Base-by-base conservation (phyloP, 192 early-diverging fungal genomes). In the Phlyctochytrium bullatum region DNA sequence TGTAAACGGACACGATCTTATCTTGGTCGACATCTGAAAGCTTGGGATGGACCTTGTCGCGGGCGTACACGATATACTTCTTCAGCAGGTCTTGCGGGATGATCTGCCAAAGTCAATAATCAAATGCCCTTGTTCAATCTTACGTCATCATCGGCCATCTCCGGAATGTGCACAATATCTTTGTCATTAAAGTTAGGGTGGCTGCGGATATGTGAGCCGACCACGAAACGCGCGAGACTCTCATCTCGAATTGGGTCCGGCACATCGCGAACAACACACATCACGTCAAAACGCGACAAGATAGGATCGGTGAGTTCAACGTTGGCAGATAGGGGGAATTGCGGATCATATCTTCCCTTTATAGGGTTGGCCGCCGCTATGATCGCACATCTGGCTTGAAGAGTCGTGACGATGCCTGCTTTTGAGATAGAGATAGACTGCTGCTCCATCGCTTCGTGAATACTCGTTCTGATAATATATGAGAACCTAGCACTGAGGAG, bases 261-360 rank as follows among this genome's bases (percentile, higher is more conserved):
- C 53, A 84, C 84, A 78, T 99, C 97, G 66, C 92, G 88, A 29
- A 99, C 95, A 6, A 99, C 97, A 72, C 94, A 96, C 0, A 99
- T 84, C 1, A 96, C 86, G 79, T 98, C 97, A 65, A 98, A 98
- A 73, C 97, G 95, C 27, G 97, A 99, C 68, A 99, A 71, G 69
- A 99, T 99, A 20, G 97, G 97, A 70, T 99, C 97, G 0, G 97
- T 99, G 66, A 99, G 79, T 75, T 99, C 94, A 24, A 99, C 97
- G 69, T 99, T 99, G 74, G 94, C 89, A 34, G 92, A 92, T 63
- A 99, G 96, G 0, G 95, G 90, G 24, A 96, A 84, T 36, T 91
- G 88, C n/a, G 92, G 66, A 58, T 93, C 91, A 84, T 95, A 95
- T 61, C 89, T 88, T 3, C 93, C 93, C 20, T 88, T 87, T 27